These are phyloP conservation scores for Cryptococcus maquisensis DNA, from an alignment of 1,284 basidiomycete genomes.

Conservation along the genomic window DNA sequence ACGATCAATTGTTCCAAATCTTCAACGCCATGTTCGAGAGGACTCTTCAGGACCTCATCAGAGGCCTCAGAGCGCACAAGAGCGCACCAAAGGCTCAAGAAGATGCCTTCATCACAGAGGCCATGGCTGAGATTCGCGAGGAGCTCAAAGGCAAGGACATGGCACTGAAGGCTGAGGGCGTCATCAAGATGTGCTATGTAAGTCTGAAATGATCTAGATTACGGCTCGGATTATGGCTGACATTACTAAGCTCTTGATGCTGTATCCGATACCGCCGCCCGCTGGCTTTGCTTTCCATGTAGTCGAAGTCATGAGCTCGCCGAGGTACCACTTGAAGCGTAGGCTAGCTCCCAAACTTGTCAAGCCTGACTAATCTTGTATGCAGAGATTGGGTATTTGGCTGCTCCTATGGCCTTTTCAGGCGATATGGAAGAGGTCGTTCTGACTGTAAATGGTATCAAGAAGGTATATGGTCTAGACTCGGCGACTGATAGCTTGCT, in stretches of 20 bases:
- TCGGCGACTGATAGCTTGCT: not conserved
- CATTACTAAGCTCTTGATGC: slow-evolving; percentile 47
- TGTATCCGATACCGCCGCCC: slow-evolving; percentile 51
- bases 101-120: slow-evolving; percentile 51
- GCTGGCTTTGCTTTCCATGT: slow-evolving; percentile 72
- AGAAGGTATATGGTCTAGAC: slow-evolving; percentile 66
- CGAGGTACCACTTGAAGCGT: slow-evolving; percentile 81
- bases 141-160: slow-evolving; percentile 94
- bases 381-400: slow-evolving; percentile 86
- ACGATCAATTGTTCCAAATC: too few relatives aligned
- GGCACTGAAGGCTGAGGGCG: slow-evolving; percentile 90
- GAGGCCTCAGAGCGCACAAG: slow-evolving; percentile 66
- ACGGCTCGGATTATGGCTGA: slow-evolving; percentile 8
- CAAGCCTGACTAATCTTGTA: too few relatives aligned
- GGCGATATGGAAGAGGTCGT: slow-evolving; percentile 96
- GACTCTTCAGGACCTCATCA: slow-evolving; percentile 85
- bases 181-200: slow-evolving; percentile 95
- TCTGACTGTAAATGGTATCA: slow-evolving; percentile 93
- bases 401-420: slow-evolving; percentile 85
- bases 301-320: slow-evolving; percentile 95
- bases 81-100: slow-evolving; percentile 46
- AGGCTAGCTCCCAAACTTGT: slow-evolving; percentile 11
- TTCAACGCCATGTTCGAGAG: slow-evolving; percentile 81
- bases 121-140: slow-evolving; percentile 68
- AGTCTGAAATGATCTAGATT: slow-evolving; percentile 47